phyloP scores from a whole-genome alignment of 1,284 basidiomycete species.

The Cryptococcus jaspeensis region DNA sequence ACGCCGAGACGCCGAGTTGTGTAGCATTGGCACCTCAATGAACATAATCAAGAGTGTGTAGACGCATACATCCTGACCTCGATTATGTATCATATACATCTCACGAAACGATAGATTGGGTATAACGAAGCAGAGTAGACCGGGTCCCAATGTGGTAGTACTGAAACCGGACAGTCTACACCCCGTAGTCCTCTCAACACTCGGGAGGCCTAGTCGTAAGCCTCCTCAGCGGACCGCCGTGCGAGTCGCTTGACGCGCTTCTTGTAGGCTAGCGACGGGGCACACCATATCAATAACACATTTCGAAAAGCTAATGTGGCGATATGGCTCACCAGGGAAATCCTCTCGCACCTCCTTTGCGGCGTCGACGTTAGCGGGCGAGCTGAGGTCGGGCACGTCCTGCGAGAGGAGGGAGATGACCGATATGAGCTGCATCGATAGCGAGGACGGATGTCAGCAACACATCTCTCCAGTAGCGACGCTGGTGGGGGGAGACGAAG shows the following conservation, averaged over 20 bases:
- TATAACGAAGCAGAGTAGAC: too few species aligned
- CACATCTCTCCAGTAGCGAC: not conserved
- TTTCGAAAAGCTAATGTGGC: not conserved
- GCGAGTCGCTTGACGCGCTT: slow-evolving; percentile 89
- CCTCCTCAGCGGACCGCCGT: slow-evolving; percentile 80
- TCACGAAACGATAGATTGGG: too few species aligned
- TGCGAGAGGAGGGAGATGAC: slow-evolving; percentile 94
- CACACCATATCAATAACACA: not conserved
- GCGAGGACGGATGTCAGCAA: not conserved
- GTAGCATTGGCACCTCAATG: too few species aligned
- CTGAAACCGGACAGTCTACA: too few species aligned
- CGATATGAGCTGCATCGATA: slow-evolving; percentile 72
- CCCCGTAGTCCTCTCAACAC: too few species aligned
- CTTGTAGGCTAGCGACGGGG: slow-evolving; percentile 63
- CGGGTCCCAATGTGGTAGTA: too few species aligned
- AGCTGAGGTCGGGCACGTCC: slow-evolving; percentile 88
- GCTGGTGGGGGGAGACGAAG: not conserved
- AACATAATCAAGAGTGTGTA: too few species aligned
- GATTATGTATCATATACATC: too few species aligned
- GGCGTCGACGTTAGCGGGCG: slow-evolving; percentile 96
- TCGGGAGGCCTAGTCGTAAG: slow-evolving; percentile 60
- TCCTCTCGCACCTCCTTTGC: slow-evolving; percentile 84
- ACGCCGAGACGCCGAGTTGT: too few species aligned
- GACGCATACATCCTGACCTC: too few species aligned
- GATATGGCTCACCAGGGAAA: slow-evolving; percentile 60